Evolutionary conservation across 2,329 filamentous ascomycete species (phyloP).

Genomic region (Fusarium robinianum): DNA sequence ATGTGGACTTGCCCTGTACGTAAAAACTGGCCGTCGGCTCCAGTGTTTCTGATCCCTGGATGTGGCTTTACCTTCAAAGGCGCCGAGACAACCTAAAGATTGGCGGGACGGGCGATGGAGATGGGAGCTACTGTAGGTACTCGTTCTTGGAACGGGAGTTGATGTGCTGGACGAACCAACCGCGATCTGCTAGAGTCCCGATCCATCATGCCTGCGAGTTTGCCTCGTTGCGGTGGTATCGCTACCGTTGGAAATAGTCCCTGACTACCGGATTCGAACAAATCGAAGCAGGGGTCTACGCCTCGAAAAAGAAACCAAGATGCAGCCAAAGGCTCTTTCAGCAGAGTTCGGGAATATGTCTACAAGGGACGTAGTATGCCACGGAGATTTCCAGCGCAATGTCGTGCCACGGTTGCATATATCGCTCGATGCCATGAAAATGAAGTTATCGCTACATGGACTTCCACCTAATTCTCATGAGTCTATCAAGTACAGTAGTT

Average conservation of each 20-base stretch:
- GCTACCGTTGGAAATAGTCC: too few relatives aligned
- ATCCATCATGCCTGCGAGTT: too few relatives aligned
- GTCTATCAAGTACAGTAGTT: too few relatives aligned
- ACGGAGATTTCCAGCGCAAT: conserved; percentile 20
- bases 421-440: conserved; percentile 16
- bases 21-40: background rate
- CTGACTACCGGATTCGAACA: too few relatives aligned
- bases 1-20: background rate
- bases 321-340: too few relatives aligned
- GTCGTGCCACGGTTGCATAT: conserved; percentile 33
- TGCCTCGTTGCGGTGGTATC: too few relatives aligned
- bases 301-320: background rate
- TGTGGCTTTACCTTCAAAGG: too few relatives aligned
- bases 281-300: conserved; percentile 24
- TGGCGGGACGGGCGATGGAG: conserved; percentile 6
- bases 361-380: conserved; percentile 22
- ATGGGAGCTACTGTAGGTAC: conserved; percentile 20
- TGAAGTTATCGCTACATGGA: conserved; percentile 17
- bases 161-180: conserved; percentile 19
- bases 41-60: background rate
- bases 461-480: too few relatives aligned
- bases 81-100: background rate
- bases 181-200: background rate
- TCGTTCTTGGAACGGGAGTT: conserved; percentile 8
- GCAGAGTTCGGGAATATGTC: too few relatives aligned